Conservation (phyloP, 2,329 filamentous ascomycete genomes). For the Pyrenochaeta sp. region DNA sequence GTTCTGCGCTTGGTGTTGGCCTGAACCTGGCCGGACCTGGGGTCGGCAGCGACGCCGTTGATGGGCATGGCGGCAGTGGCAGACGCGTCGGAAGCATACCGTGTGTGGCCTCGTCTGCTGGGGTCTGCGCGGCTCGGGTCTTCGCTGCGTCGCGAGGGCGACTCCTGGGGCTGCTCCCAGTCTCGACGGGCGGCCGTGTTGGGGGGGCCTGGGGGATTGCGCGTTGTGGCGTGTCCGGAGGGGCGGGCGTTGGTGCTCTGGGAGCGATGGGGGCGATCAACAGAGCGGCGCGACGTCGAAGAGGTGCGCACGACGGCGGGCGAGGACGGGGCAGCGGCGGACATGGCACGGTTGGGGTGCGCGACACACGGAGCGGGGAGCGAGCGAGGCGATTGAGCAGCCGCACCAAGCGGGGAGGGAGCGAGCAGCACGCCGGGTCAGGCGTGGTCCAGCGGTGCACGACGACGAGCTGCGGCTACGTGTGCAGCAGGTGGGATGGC, state of each 20-base stretch:
- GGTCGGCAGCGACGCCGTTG: slow-evolving; percentile 47
- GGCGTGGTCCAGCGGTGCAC: slow-evolving; percentile 8
- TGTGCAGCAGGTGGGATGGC: too few species aligned
- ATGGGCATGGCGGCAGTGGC: slow-evolving; percentile 45
- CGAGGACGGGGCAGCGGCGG: slow-evolving; percentile 49
- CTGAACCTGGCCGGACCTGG: slow-evolving; percentile 26
- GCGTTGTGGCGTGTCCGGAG: slow-evolving; percentile 31
- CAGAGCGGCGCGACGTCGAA: slow-evolving; percentile 38
- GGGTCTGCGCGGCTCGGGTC: slow-evolving; percentile 66
- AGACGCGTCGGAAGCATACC: slow-evolving; percentile 56
- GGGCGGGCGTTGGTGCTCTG: slow-evolving; percentile 45
- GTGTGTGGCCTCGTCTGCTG: slow-evolving; percentile 55
- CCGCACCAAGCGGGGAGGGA: slow-evolving; percentile 26
- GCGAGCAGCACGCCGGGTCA: slow-evolving; percentile 22
- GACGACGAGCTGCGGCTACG: slow-evolving; percentile 17
- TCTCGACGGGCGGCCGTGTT: slow-evolving; percentile 69
- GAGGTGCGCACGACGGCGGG: slow-evolving; percentile 51
- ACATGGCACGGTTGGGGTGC: slow-evolving; percentile 40
- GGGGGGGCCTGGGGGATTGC: slow-evolving; percentile 55
- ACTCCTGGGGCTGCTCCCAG: slow-evolving; percentile 70
- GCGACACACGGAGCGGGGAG: slow-evolving; percentile 36
- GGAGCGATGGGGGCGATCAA: slow-evolving; percentile 46
- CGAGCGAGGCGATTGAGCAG: slow-evolving; percentile 17
- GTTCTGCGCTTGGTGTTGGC: slow-evolving; percentile 64
- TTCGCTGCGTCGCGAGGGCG: slow-evolving; percentile 67